A percentile compares a stretch with the other conserved stretches of the same genome.
Conservation (phyloP, 306 rosid species). For the Prunus padus region DNA sequence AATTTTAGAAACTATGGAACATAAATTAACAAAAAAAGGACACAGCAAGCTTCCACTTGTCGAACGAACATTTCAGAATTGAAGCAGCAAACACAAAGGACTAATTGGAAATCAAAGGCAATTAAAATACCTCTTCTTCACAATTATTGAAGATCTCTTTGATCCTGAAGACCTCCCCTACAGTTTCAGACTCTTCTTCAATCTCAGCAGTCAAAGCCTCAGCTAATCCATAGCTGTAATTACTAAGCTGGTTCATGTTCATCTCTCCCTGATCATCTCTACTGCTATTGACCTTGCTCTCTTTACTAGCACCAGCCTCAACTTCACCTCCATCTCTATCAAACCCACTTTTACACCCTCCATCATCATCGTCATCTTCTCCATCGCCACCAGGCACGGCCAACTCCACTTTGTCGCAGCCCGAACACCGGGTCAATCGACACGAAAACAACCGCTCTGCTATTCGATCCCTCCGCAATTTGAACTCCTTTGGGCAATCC, state of each 20-base stretch:
- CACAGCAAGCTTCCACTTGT: too few species aligned
- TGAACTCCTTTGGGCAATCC: slow-evolving; percentile 82
- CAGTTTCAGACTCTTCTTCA: slow-evolving; percentile 61
- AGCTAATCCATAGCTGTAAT: slow-evolving; percentile 68
- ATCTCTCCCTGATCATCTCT: slow-evolving; percentile 51
- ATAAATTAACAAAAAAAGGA: slow-evolving; percentile 4
- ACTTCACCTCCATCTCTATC: slow-evolving; percentile 40
- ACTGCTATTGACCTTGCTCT: slow-evolving; percentile 64
- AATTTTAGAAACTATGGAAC: background rate
- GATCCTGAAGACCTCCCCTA: slow-evolving; percentile 78
- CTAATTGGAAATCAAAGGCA: background rate
- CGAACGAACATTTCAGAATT: too few species aligned
- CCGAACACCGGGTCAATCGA: slow-evolving; percentile 54
- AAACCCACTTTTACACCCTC: slow-evolving; percentile 41
- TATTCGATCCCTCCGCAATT: slow-evolving; percentile 66
- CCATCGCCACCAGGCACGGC: slow-evolving; percentile 38
- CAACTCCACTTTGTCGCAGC: slow-evolving; percentile 63
- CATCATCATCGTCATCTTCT: slow-evolving; percentile 17
- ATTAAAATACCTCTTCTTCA: slow-evolving; percentile 49
- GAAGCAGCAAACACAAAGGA: background rate
- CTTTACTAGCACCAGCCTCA: slow-evolving; percentile 78
- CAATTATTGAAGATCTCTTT: slow-evolving; percentile 43
- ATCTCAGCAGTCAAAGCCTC: slow-evolving; percentile 93
- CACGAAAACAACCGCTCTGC: slow-evolving; percentile 69
- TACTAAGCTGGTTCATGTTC: slow-evolving; percentile 47